Percentiles rank a stretch among this genome's conserved stretches.
Conservation (phyloP, 495 filamentous ascomycete genomes). For the Penicillium simplicissimum region DNA sequence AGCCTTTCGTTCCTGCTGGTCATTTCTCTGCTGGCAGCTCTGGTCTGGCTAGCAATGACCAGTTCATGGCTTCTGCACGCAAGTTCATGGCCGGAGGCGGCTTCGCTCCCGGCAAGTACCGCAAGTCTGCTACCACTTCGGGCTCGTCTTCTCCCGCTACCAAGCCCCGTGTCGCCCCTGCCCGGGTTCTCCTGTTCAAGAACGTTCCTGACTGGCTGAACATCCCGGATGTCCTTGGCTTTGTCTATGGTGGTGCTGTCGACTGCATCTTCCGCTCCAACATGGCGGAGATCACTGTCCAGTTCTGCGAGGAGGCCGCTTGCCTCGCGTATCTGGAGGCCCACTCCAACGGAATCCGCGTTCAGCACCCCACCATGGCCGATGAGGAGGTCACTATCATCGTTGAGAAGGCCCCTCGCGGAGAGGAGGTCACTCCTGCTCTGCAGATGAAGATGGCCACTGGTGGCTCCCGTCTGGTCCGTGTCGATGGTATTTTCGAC, state of each 20-base stretch:
- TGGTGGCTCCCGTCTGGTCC: slow-evolving; percentile 2
- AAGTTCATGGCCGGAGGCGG: not conserved
- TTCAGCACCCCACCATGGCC: not conserved
- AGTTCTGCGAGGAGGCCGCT: slow-evolving; percentile 7
- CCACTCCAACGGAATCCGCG: slow-evolving; percentile 2
- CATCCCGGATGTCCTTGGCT: slow-evolving; percentile 36
- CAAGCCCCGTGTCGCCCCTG: not conserved
- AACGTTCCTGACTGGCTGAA: slow-evolving; percentile 33
- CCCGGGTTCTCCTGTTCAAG: slow-evolving; percentile 39
- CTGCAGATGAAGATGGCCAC: not conserved
- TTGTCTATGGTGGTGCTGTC: slow-evolving; percentile 47
- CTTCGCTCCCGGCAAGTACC: not conserved
- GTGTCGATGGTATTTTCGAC: slow-evolving; percentile 9
- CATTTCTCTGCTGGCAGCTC: not conserved
- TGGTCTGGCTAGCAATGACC: not conserved
- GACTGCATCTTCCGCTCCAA: slow-evolving; percentile 31
- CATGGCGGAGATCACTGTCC: slow-evolving; percentile 8
- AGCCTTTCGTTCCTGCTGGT: not conserved
- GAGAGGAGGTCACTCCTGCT: not conserved
- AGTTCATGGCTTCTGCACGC: not conserved
- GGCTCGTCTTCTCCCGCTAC: not conserved
- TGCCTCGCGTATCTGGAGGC: slow-evolving; percentile 11
- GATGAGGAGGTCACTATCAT: not conserved
- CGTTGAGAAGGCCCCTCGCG: not conserved
- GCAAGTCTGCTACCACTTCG: not conserved